phyloP scores from a whole-genome alignment of 441 rosid genomes.

The Gossypium trilobum region DNA sequence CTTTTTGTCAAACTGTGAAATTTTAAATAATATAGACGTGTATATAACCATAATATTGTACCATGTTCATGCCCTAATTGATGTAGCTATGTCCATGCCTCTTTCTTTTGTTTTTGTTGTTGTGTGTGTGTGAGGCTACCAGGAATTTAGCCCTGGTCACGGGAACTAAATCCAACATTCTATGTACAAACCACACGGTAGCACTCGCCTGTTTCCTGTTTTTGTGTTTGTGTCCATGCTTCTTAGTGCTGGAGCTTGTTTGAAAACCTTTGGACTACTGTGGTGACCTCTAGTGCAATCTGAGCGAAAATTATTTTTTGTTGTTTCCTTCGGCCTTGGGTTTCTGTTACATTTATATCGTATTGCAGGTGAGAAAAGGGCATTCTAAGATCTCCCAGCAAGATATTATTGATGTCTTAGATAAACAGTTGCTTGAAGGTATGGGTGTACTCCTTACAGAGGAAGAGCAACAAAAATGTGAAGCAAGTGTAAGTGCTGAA shows the following conservation, averaged over 20 bases:
- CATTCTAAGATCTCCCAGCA: slow-evolving; percentile 72
- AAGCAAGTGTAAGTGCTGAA: slow-evolving; percentile 59
- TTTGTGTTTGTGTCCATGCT: neutral
- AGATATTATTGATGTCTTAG: slow-evolving; percentile 84
- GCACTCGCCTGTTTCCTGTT: neutral
- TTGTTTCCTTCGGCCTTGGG: slow-evolving; percentile 6
- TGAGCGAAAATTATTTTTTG: slow-evolving; percentile 11
- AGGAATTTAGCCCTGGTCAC: neutral
- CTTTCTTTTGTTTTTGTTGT: neutral
- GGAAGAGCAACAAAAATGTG: slow-evolving; percentile 88
- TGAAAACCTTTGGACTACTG: neutral
- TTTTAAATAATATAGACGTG: neutral
- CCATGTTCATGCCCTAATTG: neutral
- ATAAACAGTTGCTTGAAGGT: slow-evolving; percentile 97
- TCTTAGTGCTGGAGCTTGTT: neutral
- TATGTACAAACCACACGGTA: neutral
- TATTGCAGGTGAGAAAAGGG: slow-evolving; percentile 75
- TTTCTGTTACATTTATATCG: slow-evolving; percentile 11
- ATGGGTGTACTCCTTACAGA: slow-evolving; percentile 96
- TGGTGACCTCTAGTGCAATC: slow-evolving; percentile 2
- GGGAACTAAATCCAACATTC: neutral
- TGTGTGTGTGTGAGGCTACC: neutral
- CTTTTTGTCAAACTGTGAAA: neutral
- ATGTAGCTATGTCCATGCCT: neutral
- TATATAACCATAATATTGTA: neutral